These are phyloP conservation scores for Oryza officinalis DNA, from an alignment of 176 grass and related monocot species.

Conservation along the genomic window DNA sequence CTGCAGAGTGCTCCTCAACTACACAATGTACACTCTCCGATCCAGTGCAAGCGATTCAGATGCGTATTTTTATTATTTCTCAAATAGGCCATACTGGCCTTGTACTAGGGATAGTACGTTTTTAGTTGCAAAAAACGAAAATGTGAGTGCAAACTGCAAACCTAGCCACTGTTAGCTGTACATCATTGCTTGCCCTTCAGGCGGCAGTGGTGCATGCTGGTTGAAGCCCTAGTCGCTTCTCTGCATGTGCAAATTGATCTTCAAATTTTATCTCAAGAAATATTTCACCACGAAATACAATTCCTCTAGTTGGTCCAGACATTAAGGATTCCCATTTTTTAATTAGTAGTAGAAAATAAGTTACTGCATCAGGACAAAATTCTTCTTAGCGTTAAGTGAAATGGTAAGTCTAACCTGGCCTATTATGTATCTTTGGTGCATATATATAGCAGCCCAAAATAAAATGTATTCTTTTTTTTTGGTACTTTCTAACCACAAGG, in stretches of 20 bases:
- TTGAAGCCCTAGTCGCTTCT: constrained; percentile 73
- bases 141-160: constrained; percentile 38
- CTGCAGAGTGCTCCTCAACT: constrained; percentile 35
- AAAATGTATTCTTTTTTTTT: no score
- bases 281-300: no score
- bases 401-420: no score
- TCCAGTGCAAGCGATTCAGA: constrained; percentile 39
- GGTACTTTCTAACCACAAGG: no score
- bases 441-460: no score
- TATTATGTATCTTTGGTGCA: no score
- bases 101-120: constrained; percentile 23
- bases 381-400: no score
- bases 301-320: no score
- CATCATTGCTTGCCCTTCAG: constrained; percentile 46
- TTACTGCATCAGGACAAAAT: no score
- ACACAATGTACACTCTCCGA: constrained; percentile 71
- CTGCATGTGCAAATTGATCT: constrained; percentile 50
- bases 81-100: constrained; percentile 25
- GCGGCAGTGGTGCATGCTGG: constrained; percentile 42
- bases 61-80: constrained; percentile 40
- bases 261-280: no score
- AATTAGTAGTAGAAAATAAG: no score
- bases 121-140: constrained; percentile 55
- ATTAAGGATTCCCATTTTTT: no score
- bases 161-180: constrained; percentile 83